Evolutionary conservation across 78 protist genomes (phyloP).

Genomic region (Diacronema lutheri): DNA sequence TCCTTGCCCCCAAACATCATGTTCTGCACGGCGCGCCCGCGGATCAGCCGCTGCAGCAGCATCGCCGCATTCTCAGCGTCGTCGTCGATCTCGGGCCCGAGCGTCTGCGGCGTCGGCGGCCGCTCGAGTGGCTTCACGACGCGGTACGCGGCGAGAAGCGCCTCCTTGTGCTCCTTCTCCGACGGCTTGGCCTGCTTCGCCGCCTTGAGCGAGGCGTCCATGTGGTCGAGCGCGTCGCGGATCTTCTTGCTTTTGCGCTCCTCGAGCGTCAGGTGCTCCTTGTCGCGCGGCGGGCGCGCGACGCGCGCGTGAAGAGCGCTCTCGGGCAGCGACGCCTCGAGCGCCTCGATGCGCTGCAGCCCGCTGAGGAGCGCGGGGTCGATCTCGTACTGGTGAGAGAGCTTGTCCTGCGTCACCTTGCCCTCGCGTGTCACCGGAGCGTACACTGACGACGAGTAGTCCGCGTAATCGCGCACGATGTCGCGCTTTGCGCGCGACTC

Average conservation of each 20-base stretch:
- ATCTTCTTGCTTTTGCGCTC: not conserved
- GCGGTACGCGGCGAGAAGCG: constrained; percentile 27
- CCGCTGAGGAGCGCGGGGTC: not conserved
- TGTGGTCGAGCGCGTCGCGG: constrained; percentile 5
- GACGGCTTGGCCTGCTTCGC: constrained; percentile 21
- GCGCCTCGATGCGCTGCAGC: not conserved
- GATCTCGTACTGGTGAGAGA: constrained; percentile 27
- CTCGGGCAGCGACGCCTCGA: constrained; percentile 7
- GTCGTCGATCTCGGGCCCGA: constrained; percentile 34
- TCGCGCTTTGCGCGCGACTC: constrained; percentile 5
- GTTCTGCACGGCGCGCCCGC: constrained; percentile 75
- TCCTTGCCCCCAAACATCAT: constrained; percentile 62
- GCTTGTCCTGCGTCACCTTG: constrained; percentile 1
- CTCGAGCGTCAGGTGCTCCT: not conserved
- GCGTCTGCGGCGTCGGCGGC: constrained; percentile 50
- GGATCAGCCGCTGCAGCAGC: constrained; percentile 61
- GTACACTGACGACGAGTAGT: constrained; percentile 41
- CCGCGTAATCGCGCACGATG: constrained; percentile 50
- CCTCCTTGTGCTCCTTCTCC: not conserved
- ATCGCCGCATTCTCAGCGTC: constrained; percentile 33
- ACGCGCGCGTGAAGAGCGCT: not conserved
- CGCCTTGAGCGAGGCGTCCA: not conserved
- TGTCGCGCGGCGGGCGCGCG: not conserved
- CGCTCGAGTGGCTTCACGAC: not conserved
- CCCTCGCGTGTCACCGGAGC: constrained; percentile 35